Percentiles rank a stretch among this genome's conserved stretches.
phyloP scores from a whole-genome alignment of 805 yeast genomes.

The Teunomyces aglyptinius region DNA sequence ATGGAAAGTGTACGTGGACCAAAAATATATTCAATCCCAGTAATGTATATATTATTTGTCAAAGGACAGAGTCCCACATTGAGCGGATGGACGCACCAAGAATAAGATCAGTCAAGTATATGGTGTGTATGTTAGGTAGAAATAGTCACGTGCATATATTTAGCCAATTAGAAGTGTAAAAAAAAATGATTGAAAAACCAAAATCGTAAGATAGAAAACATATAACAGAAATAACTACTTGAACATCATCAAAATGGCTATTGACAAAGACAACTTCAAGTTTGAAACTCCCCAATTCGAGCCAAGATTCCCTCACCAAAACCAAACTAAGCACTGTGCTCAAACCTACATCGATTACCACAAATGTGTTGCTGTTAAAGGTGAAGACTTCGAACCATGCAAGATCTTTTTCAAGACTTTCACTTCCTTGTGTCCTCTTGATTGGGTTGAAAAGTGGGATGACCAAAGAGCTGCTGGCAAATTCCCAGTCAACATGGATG shows the following conservation, averaged over 20 bases:
- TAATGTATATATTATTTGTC: slow-evolving; percentile 16
- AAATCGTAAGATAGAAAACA: slow-evolving; percentile 12
- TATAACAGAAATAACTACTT: background rate
- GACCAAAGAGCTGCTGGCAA: slow-evolving; percentile 68
- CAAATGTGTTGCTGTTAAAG: slow-evolving; percentile 94
- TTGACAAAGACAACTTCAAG: slow-evolving; percentile 29
- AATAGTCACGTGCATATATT: slow-evolving; percentile 2
- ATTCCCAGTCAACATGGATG: slow-evolving; percentile 39
- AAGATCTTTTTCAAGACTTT: slow-evolving; percentile 89
- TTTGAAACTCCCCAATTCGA: slow-evolving; percentile 58
- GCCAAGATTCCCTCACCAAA: slow-evolving; percentile 94
- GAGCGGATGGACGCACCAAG: slow-evolving; percentile 17
- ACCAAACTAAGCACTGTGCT: slow-evolving; percentile 98
- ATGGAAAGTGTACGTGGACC: slow-evolving; percentile 17
- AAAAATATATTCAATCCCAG: slow-evolving; percentile 19
- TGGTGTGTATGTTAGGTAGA: background rate
- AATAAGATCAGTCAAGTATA: background rate
- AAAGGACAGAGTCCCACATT: slow-evolving; percentile 5
- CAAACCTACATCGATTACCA: slow-evolving; percentile 97
- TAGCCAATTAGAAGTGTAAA: slow-evolving; percentile 10
- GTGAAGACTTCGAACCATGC: slow-evolving; percentile 98
- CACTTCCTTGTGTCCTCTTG: slow-evolving; percentile 80
- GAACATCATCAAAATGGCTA: slow-evolving; percentile 17
- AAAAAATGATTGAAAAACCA: slow-evolving; percentile 8
- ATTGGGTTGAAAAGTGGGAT: slow-evolving; percentile 87